Percentiles rank a stretch among this genome's conserved stretches.
phyloP scores from a whole-genome alignment of 129 eudicot species.

The Centrapalus pauciflorus region DNA sequence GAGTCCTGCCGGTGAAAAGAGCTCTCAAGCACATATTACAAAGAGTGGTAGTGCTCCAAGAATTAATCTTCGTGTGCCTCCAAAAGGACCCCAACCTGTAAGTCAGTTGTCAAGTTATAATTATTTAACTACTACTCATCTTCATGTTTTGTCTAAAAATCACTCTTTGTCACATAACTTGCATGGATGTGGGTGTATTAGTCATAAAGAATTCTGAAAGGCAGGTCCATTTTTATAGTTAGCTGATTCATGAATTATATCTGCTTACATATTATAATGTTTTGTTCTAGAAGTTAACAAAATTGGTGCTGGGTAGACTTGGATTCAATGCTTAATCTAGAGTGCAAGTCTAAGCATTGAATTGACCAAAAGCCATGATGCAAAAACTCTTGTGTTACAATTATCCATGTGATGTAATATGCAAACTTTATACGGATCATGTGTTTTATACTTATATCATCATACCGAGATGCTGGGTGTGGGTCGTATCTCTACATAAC shows the following conservation, averaged over 20 bases:
- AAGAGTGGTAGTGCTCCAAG: conserved; percentile 39
- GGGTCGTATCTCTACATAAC: neutral
- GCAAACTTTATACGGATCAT: neutral
- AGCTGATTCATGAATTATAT: neutral
- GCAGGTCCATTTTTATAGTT: neutral
- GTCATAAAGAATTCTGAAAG: neutral
- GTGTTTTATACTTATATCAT: neutral
- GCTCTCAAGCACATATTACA: conserved; percentile 33
- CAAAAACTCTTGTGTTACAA: neutral
- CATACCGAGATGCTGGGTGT: neutral
- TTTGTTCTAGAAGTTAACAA: neutral
- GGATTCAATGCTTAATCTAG: neutral
- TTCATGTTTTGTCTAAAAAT: neutral
- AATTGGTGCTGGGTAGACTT: neutral
- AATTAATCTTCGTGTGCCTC: conserved; percentile 69
- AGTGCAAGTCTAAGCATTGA: neutral
- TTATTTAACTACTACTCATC: neutral
- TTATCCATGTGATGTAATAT: conserved; percentile 1
- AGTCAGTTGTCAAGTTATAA: conserved; percentile 10
- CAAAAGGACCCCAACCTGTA: conserved; percentile 81
- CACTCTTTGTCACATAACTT: neutral
- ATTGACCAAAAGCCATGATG: neutral
- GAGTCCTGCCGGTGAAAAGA: conserved; percentile 45
- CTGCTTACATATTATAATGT: neutral
- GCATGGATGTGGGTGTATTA: neutral